These are phyloP conservation scores for Tolypocladium inflatum DNA, from an alignment of 2,329 filamentous ascomycete genomes.

Conservation along the genomic window DNA sequence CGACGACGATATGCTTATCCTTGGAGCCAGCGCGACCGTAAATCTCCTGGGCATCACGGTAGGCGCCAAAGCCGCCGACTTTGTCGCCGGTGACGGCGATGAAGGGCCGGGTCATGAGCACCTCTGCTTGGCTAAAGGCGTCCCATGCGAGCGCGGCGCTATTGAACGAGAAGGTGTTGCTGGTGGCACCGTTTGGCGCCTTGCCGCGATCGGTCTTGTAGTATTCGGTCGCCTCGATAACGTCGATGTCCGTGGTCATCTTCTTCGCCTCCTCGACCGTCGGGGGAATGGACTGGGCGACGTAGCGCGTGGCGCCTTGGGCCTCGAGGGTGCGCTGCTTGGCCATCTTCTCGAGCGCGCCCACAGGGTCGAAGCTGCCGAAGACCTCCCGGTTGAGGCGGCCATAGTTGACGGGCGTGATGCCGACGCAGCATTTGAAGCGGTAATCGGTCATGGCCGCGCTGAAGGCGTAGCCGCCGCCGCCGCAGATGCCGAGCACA, in stretches of 20 bases:
- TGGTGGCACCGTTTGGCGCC: neutral
- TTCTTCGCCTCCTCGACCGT: neutral
- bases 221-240: conserved; percentile 2
- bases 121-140: conserved; percentile 3
- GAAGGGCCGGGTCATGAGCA: conserved; percentile 4
- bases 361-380: conserved; percentile 1
- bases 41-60: too few species aligned
- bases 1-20: conserved; percentile 4
- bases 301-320: neutral
- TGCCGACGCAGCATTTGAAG: conserved; percentile 23
- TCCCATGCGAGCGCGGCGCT: conserved; percentile 4
- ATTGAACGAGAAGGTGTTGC: conserved; percentile 1
- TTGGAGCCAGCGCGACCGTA: conserved; percentile 1
- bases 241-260: neutral
- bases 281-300: neutral
- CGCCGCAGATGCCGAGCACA: conserved; percentile 26
- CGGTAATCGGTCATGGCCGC: conserved; percentile 25
- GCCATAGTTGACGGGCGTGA: conserved; percentile 15
- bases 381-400: conserved; percentile 6
- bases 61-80: too few species aligned
- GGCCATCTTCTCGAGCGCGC: conserved; percentile 1
- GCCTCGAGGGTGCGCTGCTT: conserved; percentile 2
- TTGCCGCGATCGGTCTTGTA: conserved; percentile 3
- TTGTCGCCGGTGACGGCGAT: conserved; percentile 4
- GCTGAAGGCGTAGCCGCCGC: conserved; percentile 22